Evolutionary conservation across 2,329 filamentous ascomycete species (phyloP).

Genomic region (Calonectria montana): DNA sequence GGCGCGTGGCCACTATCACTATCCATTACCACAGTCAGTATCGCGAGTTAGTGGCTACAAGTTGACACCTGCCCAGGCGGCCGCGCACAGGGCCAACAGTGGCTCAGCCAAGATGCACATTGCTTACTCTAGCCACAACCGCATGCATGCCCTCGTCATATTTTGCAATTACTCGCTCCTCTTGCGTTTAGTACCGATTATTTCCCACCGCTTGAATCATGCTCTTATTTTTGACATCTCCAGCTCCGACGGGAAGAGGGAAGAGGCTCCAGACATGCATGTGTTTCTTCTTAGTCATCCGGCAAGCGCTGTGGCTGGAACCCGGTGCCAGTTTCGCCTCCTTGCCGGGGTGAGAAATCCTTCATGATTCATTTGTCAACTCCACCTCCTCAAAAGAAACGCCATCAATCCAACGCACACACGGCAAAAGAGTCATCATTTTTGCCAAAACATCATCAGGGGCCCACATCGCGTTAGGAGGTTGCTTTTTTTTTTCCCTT

Average conservation of each 20-base stretch:
- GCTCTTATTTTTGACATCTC: not conserved
- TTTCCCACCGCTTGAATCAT: not conserved
- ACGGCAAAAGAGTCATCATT: conserved; percentile 29
- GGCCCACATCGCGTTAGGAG: not conserved
- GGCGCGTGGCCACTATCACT: not conserved
- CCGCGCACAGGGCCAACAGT: not conserved
- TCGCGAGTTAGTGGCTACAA: not conserved
- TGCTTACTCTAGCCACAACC: not conserved
- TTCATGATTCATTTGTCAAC: conserved; percentile 17
- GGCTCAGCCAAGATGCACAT: not conserved
- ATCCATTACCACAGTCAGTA: too few relatives aligned
- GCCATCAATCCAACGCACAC: conserved; percentile 10
- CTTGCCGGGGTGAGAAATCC: conserved; percentile 1
- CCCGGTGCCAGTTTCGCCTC: not conserved
- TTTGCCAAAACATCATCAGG: not conserved
- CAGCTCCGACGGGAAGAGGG: not conserved
- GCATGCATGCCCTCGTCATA: not conserved
- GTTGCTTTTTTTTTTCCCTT: not conserved
- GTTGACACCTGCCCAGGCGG: not conserved
- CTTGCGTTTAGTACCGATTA: too few relatives aligned
- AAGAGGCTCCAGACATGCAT: not conserved
- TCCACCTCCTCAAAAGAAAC: conserved; percentile 12
- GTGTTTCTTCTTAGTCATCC: not conserved
- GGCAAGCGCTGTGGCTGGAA: not conserved
- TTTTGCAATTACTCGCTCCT: not conserved